Evolutionary conservation across 2,329 filamentous ascomycete species (phyloP).

Genomic region (Aspergillus aculeatinus): DNA sequence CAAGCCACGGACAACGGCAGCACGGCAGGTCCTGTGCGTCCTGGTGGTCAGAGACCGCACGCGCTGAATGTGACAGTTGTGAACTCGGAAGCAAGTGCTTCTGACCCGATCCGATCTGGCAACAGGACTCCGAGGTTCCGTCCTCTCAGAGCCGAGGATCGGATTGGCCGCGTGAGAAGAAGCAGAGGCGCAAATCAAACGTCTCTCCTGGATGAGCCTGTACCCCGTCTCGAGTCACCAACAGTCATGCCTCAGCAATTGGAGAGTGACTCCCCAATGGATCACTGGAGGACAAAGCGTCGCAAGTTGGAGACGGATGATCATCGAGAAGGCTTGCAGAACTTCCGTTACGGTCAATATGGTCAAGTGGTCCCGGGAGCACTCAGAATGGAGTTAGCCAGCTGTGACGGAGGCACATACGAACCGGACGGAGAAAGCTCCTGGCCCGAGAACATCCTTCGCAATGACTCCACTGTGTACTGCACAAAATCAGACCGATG

Average conservation of each 20-base stretch:
- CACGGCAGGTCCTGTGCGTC: slow-evolving; percentile 13
- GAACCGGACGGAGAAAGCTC: slow-evolving; percentile 57
- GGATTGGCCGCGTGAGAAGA: slow-evolving; percentile 12
- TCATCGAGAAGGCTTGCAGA: slow-evolving; percentile 46
- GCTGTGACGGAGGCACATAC: slow-evolving; percentile 77
- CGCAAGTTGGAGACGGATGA: slow-evolving; percentile 69
- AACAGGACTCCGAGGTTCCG: slow-evolving; percentile 23
- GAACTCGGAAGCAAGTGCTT: slow-evolving; percentile 20
- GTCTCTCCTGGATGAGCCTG: slow-evolving; percentile 27
- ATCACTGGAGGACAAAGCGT: slow-evolving; percentile 60
- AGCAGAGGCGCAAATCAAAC: slow-evolving; percentile 19
- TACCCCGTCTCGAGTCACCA: slow-evolving; percentile 28
- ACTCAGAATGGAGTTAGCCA: slow-evolving; percentile 82
- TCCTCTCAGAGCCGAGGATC: slow-evolving; percentile 23
- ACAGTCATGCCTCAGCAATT: slow-evolving; percentile 27
- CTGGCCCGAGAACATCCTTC: slow-evolving; percentile 76
- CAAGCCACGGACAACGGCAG: slow-evolving; percentile 13
- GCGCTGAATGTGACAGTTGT: slow-evolving; percentile 13
- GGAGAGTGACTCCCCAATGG: slow-evolving; percentile 26
- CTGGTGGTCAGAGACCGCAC: slow-evolving; percentile 16
- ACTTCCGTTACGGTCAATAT: slow-evolving; percentile 78
- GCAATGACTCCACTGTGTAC: slow-evolving; percentile 80
- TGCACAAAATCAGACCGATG: slow-evolving; percentile 85
- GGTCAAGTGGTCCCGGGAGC: slow-evolving; percentile 83
- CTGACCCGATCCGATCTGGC: slow-evolving; percentile 14